Percentiles rank a stretch among this genome's conserved stretches.
These are phyloP conservation scores for Lotmaria passim DNA, from an alignment of 208 protist genomes.

Conservation along the genomic window DNA sequence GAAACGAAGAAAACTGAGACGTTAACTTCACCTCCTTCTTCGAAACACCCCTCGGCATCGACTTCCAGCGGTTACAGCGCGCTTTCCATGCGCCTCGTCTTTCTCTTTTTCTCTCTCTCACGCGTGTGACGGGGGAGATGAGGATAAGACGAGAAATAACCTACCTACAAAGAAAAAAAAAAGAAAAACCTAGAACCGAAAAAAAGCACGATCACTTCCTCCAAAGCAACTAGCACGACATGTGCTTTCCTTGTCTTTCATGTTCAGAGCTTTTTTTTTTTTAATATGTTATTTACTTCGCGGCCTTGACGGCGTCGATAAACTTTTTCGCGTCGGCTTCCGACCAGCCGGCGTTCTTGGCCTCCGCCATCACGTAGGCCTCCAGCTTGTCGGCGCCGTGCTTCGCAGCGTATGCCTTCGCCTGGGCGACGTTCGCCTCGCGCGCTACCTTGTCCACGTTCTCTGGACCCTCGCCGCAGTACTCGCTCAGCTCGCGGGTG, in stretches of 20 bases:
- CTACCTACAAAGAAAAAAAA: conserved; percentile 15
- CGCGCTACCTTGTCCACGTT: conserved; percentile 73
- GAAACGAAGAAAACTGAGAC: neutral
- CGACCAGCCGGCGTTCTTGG: conserved; percentile 88
- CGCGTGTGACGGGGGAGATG: neutral
- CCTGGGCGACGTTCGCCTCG: conserved; percentile 79
- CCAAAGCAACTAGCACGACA: conserved; percentile 10
- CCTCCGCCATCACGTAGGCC: conserved; percentile 74
- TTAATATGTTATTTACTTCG: conserved; percentile 45
- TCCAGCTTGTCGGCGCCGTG: conserved; percentile 81
- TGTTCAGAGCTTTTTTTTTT: neutral
- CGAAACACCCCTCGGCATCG: neutral
- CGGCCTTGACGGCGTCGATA: conserved; percentile 80
- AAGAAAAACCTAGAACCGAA: no score
- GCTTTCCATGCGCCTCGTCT: neutral
- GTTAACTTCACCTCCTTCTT: neutral
- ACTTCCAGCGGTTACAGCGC: neutral
- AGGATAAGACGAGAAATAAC: conserved; percentile 2
- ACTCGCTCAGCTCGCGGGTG: conserved; percentile 83
- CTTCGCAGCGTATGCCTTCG: conserved; percentile 61
- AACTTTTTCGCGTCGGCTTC: conserved; percentile 78
- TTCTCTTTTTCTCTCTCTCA: neutral
- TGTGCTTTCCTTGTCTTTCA: neutral
- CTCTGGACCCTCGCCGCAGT: conserved; percentile 73
- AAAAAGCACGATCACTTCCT: neutral